A percentile compares a stretch with the other conserved stretches of the same genome.
Conservation (phyloP, 345 rosid genomes). For the Citrus australasica region DNA sequence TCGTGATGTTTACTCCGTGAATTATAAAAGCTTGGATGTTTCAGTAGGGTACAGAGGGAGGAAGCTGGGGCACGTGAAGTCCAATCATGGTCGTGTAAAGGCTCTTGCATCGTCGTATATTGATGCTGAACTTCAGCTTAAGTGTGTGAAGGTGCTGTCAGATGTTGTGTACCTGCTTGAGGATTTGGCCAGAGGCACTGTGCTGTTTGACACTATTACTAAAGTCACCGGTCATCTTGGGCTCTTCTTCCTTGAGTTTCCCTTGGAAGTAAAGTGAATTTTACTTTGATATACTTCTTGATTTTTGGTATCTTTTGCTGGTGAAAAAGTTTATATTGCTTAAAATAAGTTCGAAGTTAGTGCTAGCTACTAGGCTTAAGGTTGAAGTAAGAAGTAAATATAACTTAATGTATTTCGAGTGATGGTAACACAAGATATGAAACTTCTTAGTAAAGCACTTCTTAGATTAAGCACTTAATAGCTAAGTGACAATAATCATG, state of each 20-base stretch:
- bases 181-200: slow-evolving; percentile 44
- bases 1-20: slow-evolving; percentile 66
- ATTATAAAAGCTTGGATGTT: slow-evolving; percentile 51
- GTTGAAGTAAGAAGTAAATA: not conserved
- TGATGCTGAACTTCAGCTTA: slow-evolving; percentile 59
- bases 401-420: not conserved
- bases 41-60: slow-evolving; percentile 61
- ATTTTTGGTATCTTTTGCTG: not conserved
- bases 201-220: slow-evolving; percentile 59
- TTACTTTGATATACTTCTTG: not conserved
- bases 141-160: slow-evolving; percentile 51
- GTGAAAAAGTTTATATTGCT: not conserved
- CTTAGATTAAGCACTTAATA: not conserved
- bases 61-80: slow-evolving; percentile 66
- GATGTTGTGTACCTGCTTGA: slow-evolving; percentile 53
- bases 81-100: slow-evolving; percentile 51
- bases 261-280: slow-evolving; percentile 51
- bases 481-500: not conserved
- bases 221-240: slow-evolving; percentile 58
- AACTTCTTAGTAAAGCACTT: not conserved
- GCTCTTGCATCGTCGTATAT: slow-evolving; percentile 61
- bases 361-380: not conserved
- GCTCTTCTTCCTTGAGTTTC: slow-evolving; percentile 46
- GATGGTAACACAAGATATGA: not conserved
- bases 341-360: not conserved